These are phyloP conservation scores for Zostera marina DNA, from an alignment of 116 monocot species.

Conservation along the genomic window DNA sequence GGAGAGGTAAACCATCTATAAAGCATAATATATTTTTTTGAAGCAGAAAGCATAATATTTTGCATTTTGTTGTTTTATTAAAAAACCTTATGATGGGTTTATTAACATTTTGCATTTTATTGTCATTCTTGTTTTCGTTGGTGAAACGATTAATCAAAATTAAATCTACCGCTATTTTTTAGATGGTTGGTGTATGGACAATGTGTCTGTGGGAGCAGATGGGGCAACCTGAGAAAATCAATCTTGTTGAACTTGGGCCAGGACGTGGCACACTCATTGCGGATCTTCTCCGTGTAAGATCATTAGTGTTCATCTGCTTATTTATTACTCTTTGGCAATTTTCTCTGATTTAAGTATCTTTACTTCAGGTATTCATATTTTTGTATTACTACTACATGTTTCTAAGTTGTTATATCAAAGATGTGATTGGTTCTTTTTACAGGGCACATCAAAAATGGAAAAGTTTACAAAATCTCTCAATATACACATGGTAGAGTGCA, in stretches of 20 bases:
- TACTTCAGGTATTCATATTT: not conserved
- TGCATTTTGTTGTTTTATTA: not conserved
- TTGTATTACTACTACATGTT: not conserved
- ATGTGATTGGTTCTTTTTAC: not conserved
- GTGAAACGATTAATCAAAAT: not conserved
- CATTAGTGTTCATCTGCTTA: not conserved
- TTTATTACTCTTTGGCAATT: not conserved
- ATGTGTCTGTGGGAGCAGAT: constrained; percentile 95
- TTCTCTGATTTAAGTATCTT: not conserved
- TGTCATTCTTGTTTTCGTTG: not conserved
- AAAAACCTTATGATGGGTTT: not conserved
- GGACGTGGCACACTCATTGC: constrained; percentile 90
- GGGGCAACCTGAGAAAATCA: constrained; percentile 60
- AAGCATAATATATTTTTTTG: too few species aligned
- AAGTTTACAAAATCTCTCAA: constrained; percentile 58
- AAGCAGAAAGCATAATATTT: too few species aligned
- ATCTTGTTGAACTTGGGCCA: constrained; percentile 88
- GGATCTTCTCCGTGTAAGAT: constrained; percentile 83
- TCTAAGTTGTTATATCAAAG: not conserved
- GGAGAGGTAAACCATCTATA: constrained; percentile 66
- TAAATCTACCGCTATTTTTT: constrained; percentile 1
- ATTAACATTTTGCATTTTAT: not conserved
- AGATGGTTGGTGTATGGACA: constrained; percentile 95
- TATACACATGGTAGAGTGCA: constrained; percentile 86
- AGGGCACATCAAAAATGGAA: constrained; percentile 75